Conservation (phyloP, 2,329 filamentous ascomycete species). For the Helminthosporium solani region DNA sequence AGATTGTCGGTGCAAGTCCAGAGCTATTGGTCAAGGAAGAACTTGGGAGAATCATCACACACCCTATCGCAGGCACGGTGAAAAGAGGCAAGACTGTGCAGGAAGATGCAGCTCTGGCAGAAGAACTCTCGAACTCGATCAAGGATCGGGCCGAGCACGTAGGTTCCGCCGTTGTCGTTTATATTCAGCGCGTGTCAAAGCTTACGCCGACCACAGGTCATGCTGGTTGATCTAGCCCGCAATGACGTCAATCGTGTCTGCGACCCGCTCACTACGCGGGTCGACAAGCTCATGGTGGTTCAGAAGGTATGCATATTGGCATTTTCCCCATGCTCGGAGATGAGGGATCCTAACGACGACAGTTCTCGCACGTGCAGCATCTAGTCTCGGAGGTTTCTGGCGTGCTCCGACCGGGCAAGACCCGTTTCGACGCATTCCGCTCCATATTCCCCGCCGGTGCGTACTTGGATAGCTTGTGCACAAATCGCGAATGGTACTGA, state of each 20-base stretch:
- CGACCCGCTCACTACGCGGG: slow-evolving; percentile 83
- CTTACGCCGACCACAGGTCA: slow-evolving; percentile 65
- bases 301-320: slow-evolving; percentile 34
- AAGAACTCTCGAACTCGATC: slow-evolving; percentile 73
- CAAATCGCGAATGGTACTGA: slow-evolving; percentile 10
- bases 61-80: slow-evolving; percentile 95
- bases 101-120: slow-evolving; percentile 78
- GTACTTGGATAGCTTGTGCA: too few relatives aligned
- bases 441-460: slow-evolving; percentile 90
- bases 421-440: slow-evolving; percentile 91
- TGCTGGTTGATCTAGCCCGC: slow-evolving; percentile 92
- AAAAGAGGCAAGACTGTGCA: slow-evolving; percentile 77
- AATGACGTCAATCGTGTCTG: slow-evolving; percentile 97
- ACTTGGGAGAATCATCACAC: slow-evolving; percentile 83
- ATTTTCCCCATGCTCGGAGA: too few relatives aligned
- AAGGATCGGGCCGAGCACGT: slow-evolving; percentile 67
- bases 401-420: slow-evolving; percentile 77
- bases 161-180: slow-evolving; percentile 10
- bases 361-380: slow-evolving; percentile 97
- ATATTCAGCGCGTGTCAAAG: slow-evolving; percentile 52
- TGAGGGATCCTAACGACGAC: slow-evolving; percentile 9
- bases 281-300: slow-evolving; percentile 85
- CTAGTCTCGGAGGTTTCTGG: slow-evolving; percentile 94
- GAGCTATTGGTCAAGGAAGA: slow-evolving; percentile 94
- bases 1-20: slow-evolving; percentile 92